These are phyloP conservation scores for Linderniella brevidens DNA, from an alignment of 257 asterid genomes.

Conservation along the genomic window DNA sequence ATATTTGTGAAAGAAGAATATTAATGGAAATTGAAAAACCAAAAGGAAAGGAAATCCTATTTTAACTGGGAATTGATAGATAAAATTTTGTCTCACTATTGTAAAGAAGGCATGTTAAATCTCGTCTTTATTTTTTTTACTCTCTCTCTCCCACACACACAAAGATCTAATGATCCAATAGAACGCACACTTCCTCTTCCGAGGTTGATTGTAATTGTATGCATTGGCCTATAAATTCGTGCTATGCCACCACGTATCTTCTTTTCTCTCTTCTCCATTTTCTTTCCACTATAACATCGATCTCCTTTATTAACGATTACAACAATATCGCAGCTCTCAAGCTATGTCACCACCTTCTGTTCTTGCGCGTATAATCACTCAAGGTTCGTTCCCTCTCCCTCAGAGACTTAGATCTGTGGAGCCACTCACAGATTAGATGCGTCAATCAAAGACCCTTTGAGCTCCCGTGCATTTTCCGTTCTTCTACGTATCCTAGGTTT, in stretches of 20 bases:
- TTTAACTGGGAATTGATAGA: no score
- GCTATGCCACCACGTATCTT: conserved; percentile 1
- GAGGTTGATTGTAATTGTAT: conserved; percentile 9
- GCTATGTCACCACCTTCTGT: conserved; percentile 18
- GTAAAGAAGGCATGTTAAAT: no score
- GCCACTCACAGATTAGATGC: conserved; percentile 3
- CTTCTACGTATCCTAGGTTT: no score
- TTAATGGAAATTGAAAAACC: no score
- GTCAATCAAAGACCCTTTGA: not conserved
- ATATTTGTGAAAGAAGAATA: no score
- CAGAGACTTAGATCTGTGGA: conserved; percentile 26
- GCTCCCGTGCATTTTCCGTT: no score
- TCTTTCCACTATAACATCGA: not conserved
- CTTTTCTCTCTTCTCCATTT: conserved; percentile 29
- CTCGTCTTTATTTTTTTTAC: not conserved
- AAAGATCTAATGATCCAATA: conserved; percentile 9
- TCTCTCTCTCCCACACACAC: conserved; percentile 6
- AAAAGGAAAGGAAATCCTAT: no score
- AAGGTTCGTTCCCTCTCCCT: conserved; percentile 15
- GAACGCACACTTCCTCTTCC: conserved; percentile 8
- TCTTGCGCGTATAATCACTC: conserved; percentile 2
- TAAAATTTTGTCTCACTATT: no score
- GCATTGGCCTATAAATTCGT: conserved; percentile 27
- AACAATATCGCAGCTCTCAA: conserved; percentile 28
- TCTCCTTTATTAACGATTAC: conserved; percentile 11